These are phyloP conservation scores for Hypoxylon sp. DNA, from an alignment of 2,329 filamentous ascomycete species.

Conservation along the genomic window DNA sequence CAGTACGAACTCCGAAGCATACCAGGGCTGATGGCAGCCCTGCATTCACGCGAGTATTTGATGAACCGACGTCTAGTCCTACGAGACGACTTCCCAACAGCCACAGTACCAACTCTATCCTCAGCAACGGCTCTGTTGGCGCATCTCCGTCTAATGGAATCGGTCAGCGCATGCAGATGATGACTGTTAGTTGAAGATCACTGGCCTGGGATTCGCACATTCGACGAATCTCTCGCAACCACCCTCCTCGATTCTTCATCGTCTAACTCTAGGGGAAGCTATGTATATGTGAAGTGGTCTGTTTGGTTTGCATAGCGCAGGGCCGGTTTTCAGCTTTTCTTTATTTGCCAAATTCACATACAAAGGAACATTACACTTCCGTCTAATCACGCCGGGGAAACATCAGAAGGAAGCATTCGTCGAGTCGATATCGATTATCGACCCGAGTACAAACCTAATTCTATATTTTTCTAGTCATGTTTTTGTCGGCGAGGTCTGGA, in stretches of 20 bases:
- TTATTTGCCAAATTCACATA: constrained; percentile 30
- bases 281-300: constrained; percentile 55
- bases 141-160: constrained; percentile 67
- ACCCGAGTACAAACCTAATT: constrained; percentile 25
- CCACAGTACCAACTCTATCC: constrained; percentile 68
- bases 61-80: constrained; percentile 71
- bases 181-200: constrained; percentile 70
- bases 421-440: constrained; percentile 28
- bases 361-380: constrained; percentile 39
- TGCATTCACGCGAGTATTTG: constrained; percentile 77
- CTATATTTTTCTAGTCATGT: constrained; percentile 25
- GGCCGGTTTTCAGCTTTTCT: constrained; percentile 50
- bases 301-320: constrained; percentile 60
- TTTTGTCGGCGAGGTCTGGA: constrained; percentile 40
- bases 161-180: constrained; percentile 72
- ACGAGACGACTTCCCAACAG: constrained; percentile 66
- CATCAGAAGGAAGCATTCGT: constrained; percentile 12
- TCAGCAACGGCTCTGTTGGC: constrained; percentile 66
- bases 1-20: constrained; percentile 65
- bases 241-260: constrained; percentile 14
- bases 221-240: constrained; percentile 9
- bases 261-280: constrained; percentile 35
- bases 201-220: background rate
- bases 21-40: constrained; percentile 71
- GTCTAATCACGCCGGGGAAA: constrained; percentile 47